A percentile compares a stretch with the other conserved stretches of the same genome.
These are phyloP conservation scores for Candida schatavii DNA, from an alignment of 805 yeast species.

Conservation along the genomic window DNA sequence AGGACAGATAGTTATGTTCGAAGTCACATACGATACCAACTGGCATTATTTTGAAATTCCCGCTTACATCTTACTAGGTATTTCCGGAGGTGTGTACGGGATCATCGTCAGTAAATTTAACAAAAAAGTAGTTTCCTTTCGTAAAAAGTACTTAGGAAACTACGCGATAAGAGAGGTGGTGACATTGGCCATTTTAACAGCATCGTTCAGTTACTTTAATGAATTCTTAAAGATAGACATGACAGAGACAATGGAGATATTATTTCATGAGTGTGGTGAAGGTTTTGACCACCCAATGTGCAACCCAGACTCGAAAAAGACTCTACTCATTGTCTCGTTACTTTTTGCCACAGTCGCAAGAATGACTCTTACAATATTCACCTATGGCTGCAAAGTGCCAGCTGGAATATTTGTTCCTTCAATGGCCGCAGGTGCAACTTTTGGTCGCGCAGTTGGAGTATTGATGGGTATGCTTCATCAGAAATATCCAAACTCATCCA, in stretches of 20 bases:
- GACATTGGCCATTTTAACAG: constrained; percentile 63
- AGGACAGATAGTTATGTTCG: constrained; percentile 90
- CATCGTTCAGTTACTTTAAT: constrained; percentile 78
- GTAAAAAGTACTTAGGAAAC: constrained; percentile 62
- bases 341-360: constrained; percentile 70
- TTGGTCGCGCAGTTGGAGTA: constrained; percentile 85
- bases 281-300: constrained; percentile 44
- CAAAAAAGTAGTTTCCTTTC: constrained; percentile 69
- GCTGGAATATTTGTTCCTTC: constrained; percentile 98
- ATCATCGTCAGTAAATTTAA: constrained; percentile 72
- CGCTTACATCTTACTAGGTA: constrained; percentile 71
- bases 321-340: constrained; percentile 50
- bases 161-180: constrained; percentile 71
- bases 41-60: constrained; percentile 91
- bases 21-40: constrained; percentile 79
- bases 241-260: constrained; percentile 91
- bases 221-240: constrained; percentile 80
- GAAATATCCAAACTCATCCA: constrained; percentile 31
- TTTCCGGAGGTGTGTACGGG: constrained; percentile 92
- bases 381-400: constrained; percentile 92
- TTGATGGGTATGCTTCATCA: constrained; percentile 48
- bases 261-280: constrained; percentile 77
- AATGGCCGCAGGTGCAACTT: constrained; percentile 94
- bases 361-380: constrained; percentile 67
- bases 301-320: constrained; percentile 23